Evolutionary conservation across 2,329 filamentous ascomycete genomes (phyloP).

Genomic region (Rhynchosporium agropyri): DNA sequence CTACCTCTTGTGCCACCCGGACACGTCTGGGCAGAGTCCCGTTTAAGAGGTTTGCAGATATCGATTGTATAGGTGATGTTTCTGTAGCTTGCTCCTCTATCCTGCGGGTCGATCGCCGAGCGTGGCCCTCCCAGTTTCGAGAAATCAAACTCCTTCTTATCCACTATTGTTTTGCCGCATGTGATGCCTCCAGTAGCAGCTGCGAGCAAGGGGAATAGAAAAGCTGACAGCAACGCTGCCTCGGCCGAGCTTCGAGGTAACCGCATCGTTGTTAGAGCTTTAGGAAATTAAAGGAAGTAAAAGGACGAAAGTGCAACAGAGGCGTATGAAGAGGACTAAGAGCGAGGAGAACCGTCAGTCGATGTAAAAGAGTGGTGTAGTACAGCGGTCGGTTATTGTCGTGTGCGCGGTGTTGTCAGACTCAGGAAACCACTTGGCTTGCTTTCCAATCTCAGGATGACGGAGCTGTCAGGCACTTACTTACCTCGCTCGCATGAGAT

Average conservation of each 20-base stretch:
- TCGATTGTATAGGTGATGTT: conserved; percentile 86
- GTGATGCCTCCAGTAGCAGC: conserved; percentile 52
- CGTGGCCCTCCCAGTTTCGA: conserved; percentile 66
- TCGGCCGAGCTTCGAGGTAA: conserved; percentile 33
- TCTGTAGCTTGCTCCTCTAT: conserved; percentile 51
- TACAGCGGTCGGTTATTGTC: not conserved
- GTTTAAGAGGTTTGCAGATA: conserved; percentile 69
- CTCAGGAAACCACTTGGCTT: not conserved
- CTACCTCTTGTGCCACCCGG: conserved; percentile 69
- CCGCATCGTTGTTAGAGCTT: conserved; percentile 32
- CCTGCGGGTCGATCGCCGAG: conserved; percentile 62
- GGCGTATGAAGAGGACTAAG: not conserved
- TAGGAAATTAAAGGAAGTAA: not conserved
- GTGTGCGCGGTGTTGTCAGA: conserved; percentile 5
- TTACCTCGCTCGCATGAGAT: too few relatives aligned
- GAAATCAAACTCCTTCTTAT: conserved; percentile 66
- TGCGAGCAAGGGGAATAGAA: conserved; percentile 39
- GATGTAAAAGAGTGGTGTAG: not conserved
- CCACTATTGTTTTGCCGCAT: conserved; percentile 64
- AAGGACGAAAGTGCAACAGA: not conserved
- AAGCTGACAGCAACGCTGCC: conserved; percentile 35
- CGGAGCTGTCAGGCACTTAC: not conserved
- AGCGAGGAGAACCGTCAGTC: too few relatives aligned
- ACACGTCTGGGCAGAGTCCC: conserved; percentile 64
- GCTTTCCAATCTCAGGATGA: not conserved